phyloP scores from a whole-genome alignment of 257 asterid genomes.

The Fraxinus cuspidata region DNA sequence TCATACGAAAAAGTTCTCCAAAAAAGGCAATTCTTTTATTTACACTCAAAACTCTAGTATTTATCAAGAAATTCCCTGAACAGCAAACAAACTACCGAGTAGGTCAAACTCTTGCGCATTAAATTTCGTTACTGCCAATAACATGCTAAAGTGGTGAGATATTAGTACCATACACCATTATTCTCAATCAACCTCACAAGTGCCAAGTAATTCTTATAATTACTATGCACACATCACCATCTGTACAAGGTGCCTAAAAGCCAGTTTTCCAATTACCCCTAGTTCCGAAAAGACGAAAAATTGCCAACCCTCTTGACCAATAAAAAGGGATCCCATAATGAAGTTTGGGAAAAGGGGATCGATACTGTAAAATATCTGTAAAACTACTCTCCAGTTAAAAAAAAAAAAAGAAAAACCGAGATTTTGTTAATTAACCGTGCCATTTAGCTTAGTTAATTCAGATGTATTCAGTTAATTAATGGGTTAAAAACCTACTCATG shows the following conservation, averaged over 20 bases:
- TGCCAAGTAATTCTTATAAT: not conserved
- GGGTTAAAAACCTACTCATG: not conserved
- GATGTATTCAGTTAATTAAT: not conserved
- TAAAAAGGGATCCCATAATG: not conserved
- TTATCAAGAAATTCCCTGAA: not conserved
- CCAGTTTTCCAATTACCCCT: not conserved
- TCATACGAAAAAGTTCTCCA: not conserved
- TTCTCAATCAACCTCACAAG: not conserved
- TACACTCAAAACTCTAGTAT: too few relatives aligned
- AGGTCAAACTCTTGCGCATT: not conserved
- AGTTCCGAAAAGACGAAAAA: not conserved
- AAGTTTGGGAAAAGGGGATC: not conserved
- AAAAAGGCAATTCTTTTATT: too few relatives aligned
- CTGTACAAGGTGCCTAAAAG: not conserved
- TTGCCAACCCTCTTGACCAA: not conserved
- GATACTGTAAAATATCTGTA: not conserved
- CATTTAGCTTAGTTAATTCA: not conserved
- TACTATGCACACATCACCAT: not conserved
- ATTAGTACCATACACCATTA: not conserved
- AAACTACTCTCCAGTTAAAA: not conserved
- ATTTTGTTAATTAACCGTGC: too few relatives aligned
- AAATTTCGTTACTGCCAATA: not conserved
- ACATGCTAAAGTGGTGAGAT: not conserved
- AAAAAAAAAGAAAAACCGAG: not conserved
- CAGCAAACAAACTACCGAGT: not conserved